phyloP scores from a whole-genome alignment of 768 basidiomycete genomes.

The Mycena indigotica region DNA sequence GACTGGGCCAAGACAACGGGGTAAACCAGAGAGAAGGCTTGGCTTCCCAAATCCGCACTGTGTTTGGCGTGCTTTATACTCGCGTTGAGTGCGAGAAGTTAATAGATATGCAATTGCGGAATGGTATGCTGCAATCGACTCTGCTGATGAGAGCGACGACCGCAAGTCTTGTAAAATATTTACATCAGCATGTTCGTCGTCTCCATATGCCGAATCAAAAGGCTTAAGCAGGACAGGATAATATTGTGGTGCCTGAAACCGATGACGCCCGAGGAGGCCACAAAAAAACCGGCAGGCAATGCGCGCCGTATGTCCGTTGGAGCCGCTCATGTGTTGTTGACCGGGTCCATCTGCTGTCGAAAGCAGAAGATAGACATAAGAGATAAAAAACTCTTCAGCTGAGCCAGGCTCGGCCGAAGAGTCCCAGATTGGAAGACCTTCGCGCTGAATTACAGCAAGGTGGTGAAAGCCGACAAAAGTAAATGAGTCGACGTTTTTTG shows the following conservation, averaged over 20 bases:
- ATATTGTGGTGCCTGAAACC: conserved; percentile 32
- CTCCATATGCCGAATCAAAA: conserved; percentile 13
- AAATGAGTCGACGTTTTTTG: conserved; percentile 36
- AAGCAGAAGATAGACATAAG: conserved; percentile 25
- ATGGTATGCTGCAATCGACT: too few species aligned
- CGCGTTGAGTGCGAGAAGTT: too few species aligned
- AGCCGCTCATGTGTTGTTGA: conserved; percentile 33
- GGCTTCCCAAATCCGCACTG: too few species aligned
- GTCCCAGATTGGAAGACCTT: conserved; percentile 38
- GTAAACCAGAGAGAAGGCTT: not conserved
- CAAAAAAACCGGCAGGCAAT: conserved; percentile 40
- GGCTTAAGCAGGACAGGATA: conserved; percentile 36
- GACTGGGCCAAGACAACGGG: not conserved
- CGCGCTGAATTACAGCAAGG: conserved; percentile 31
- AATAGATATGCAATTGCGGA: too few species aligned
- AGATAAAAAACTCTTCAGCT: too few species aligned
- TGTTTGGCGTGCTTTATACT: too few species aligned
- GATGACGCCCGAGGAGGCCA: conserved; percentile 31
- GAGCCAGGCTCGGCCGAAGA: conserved; percentile 11
- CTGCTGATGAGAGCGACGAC: too few species aligned
- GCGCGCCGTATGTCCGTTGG: conserved; percentile 37
- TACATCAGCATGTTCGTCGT: not conserved
- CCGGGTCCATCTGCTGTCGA: conserved; percentile 38
- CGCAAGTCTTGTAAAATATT: too few species aligned
- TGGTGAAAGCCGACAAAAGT: conserved; percentile 38